Evolutionary conservation across 768 basidiomycete species (phyloP), one percentile per base, ranked within the genome.

Genomic region (Botryobasidium botryosum): DNA sequence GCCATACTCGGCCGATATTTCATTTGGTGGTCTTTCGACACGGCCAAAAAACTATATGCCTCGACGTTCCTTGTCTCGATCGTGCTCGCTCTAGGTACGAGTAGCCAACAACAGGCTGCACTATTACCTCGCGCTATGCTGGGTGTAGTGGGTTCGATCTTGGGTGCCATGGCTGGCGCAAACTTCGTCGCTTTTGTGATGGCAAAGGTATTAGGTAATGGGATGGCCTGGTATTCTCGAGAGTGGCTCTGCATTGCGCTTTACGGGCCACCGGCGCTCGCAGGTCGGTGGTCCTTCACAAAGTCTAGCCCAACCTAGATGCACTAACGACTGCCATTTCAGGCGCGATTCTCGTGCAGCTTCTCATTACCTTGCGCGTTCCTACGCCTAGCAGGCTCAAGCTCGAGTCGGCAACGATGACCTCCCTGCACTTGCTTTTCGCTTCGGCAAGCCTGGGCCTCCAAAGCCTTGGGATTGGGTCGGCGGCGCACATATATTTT

Each of bases 151-250:
- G 58, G 61, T 3, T 73, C 74, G 2, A 35, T 77, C 20, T 41
- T 74, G 2, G 77, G 77, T 0, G 71, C 77, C 0, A 26, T 85
- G 3, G 41, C 79, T 1, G 63, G 67, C 1, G 75, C 83, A 1
- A 90, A 92, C 51, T 47, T 69, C 1, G 68, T 83, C 1, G 92
- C 91, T 0, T 55, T 74, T 2, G 46, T 84, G 10, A 79, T 92
- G 75, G 58, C 61, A 23, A 56, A 58, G 4, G 69, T 74, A 1
- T 57, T 87, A 18, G 68, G 71, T 6, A 79, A 72, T 59, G 68
- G 73, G 0, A 72, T 92, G 72, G 82, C 81, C 53, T 96, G 90
- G 90, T 94, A 85, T 60, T 66, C 71, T 13, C 70, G 67, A 33
- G 83, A 84, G 49, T 69, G 76, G 51, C 68, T 69, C 7, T 63